Conservation (phyloP, 2,329 filamentous ascomycete genomes). For the Diaporthe citriasiana region DNA sequence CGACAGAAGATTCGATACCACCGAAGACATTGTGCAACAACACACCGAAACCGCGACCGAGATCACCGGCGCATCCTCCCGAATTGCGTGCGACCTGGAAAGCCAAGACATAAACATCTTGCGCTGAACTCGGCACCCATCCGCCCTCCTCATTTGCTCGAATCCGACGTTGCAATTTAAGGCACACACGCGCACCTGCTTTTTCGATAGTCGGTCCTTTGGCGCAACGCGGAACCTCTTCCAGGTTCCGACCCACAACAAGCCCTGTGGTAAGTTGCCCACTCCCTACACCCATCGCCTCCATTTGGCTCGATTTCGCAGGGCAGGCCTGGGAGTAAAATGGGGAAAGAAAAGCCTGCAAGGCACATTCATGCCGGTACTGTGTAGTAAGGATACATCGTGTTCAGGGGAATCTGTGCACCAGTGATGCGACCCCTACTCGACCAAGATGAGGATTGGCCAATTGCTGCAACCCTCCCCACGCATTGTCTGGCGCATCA, state of each 20-base stretch:
- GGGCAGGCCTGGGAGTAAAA: constrained; percentile 14
- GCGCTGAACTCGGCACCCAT: constrained; percentile 14
- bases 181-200: constrained; percentile 17
- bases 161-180: constrained; percentile 34
- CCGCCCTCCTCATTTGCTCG: constrained; percentile 28
- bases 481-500: constrained; percentile 9
- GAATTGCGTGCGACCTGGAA: constrained; percentile 10
- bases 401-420: constrained; percentile 16
- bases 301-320: constrained; percentile 2
- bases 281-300: constrained; percentile 4
- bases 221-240: constrained; percentile 26
- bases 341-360: neutral
- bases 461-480: constrained; percentile 29
- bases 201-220: constrained; percentile 33
- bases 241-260: constrained; percentile 14
- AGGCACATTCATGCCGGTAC: constrained; percentile 20
- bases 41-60: constrained; percentile 16
- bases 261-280: constrained; percentile 26
- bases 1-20: neutral
- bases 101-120: constrained; percentile 11
- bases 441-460: constrained; percentile 30
- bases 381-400: constrained; percentile 7
- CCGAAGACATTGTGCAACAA: neutral
- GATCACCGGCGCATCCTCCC: constrained; percentile 4
- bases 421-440: constrained; percentile 17